A percentile compares a stretch with the other conserved stretches of the same genome.
These are phyloP conservation scores for Penicillium sp. DNA, from an alignment of 2,329 filamentous ascomycete species.

Conservation along the genomic window DNA sequence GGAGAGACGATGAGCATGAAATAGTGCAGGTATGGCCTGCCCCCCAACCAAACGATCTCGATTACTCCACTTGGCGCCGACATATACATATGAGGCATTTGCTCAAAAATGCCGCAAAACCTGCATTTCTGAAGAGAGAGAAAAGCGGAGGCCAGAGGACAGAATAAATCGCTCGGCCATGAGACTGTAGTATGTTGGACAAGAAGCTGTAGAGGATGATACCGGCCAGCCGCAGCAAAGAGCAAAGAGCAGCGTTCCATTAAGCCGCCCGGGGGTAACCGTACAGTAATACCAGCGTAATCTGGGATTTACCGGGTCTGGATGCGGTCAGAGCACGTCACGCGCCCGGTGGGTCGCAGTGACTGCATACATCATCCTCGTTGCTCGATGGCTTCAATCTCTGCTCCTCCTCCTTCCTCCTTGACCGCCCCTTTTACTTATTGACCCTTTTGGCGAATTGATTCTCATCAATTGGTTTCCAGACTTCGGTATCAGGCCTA, in stretches of 20 bases:
- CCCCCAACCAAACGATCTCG: slow-evolving; percentile 6
- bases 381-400: slow-evolving; percentile 12
- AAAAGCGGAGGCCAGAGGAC: too few relatives aligned
- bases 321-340: slow-evolving; percentile 37
- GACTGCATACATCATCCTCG: slow-evolving; percentile 37
- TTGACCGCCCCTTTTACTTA: slow-evolving; percentile 5
- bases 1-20: neutral
- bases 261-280: slow-evolving; percentile 12
- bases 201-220: too few relatives aligned
- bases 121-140: too few relatives aligned
- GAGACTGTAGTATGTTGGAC: too few relatives aligned
- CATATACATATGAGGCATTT: slow-evolving; percentile 24
- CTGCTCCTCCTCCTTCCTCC: slow-evolving; percentile 10
- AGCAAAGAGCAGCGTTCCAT: too few relatives aligned
- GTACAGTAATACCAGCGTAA: slow-evolving; percentile 21
- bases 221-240: too few relatives aligned
- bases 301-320: slow-evolving; percentile 8
- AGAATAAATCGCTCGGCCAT: too few relatives aligned
- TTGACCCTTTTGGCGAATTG: neutral
- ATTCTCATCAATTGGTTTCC: slow-evolving; percentile 12
- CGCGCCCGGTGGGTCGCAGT: slow-evolving; percentile 35
- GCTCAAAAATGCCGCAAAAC: slow-evolving; percentile 14
- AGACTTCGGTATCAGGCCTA: slow-evolving; percentile 2
- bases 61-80: slow-evolving; percentile 15
- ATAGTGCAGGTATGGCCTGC: slow-evolving; percentile 8